A percentile compares a stretch with the other conserved stretches of the same genome.
These are phyloP conservation scores for Cytospora leucostoma DNA, from an alignment of 2,329 filamentous ascomycete species.

Conservation along the genomic window DNA sequence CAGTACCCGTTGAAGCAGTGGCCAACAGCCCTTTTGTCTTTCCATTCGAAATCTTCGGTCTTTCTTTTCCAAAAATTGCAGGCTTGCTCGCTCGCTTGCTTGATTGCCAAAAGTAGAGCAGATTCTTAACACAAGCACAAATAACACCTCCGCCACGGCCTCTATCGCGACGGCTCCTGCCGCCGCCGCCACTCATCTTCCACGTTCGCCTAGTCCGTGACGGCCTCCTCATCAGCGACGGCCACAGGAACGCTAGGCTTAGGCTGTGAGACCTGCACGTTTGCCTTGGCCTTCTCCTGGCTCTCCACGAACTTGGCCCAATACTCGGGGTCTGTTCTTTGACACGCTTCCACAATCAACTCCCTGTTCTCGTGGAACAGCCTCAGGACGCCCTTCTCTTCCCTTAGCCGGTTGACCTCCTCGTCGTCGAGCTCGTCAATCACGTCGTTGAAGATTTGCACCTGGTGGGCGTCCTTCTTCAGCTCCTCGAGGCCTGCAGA, in stretches of 20 bases:
- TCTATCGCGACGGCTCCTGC: not conserved
- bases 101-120: not conserved
- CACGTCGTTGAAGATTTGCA: conserved; percentile 59
- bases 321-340: conserved; percentile 65
- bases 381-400: conserved; percentile 59
- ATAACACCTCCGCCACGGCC: not conserved
- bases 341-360: conserved; percentile 50
- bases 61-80: not conserved
- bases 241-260: conserved; percentile 1
- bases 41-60: not conserved
- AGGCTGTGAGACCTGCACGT: conserved; percentile 42
- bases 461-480: conserved; percentile 51
- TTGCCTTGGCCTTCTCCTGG: conserved; percentile 60
- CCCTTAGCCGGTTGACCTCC: conserved; percentile 54
- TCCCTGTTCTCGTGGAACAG: conserved; percentile 62
- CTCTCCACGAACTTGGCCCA: conserved; percentile 64
- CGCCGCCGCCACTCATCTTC: not conserved
- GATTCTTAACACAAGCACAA: conserved; percentile 8
- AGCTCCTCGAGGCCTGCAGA: conserved; percentile 50
- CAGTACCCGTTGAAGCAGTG: not conserved
- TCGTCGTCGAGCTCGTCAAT: conserved; percentile 65
- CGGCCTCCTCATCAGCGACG: conserved; percentile 10
- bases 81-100: not conserved
- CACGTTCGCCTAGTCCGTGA: conserved; percentile 7
- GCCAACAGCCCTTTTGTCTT: not conserved